Conservation (phyloP, 2,329 filamentous ascomycete genomes). For the Allantophomopsis lycopodina region DNA sequence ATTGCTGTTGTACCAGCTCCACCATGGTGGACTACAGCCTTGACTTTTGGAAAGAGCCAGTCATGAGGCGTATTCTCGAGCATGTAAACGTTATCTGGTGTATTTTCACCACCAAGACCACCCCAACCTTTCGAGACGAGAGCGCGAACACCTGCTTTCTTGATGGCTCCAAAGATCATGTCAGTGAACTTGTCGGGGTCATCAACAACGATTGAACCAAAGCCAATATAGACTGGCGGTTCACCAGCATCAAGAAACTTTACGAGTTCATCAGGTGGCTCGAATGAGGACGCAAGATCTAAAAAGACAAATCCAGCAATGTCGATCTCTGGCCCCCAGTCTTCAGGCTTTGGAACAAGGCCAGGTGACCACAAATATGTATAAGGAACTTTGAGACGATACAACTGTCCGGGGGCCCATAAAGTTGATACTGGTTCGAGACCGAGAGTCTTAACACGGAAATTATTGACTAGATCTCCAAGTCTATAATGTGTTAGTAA, state of each 20-base stretch:
- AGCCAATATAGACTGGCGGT: constrained; percentile 59
- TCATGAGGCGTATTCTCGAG: constrained; percentile 65
- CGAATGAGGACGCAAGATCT: constrained; percentile 48
- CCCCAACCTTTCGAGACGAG: constrained; percentile 68
- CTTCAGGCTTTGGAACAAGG: constrained; percentile 50
- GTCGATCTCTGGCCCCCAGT: constrained; percentile 58
- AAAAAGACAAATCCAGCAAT: constrained; percentile 71
- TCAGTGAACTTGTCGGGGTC: constrained; percentile 54
- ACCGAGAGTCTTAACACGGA: constrained; percentile 53
- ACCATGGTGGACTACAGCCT: constrained; percentile 59
- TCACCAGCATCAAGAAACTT: constrained; percentile 42
- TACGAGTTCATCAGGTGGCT: constrained; percentile 38
- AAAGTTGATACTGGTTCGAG: constrained; percentile 63
- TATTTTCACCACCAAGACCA: constrained; percentile 45
- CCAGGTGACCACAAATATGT: constrained; percentile 61
- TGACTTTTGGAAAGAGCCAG: constrained; percentile 59
- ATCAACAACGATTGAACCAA: constrained; percentile 64
- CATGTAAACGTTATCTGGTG: constrained; percentile 54
- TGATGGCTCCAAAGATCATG: constrained; percentile 58
- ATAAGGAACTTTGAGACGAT: constrained; percentile 60
- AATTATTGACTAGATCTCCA: constrained; percentile 65
- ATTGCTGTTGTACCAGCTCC: constrained; percentile 67
- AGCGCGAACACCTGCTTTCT: constrained; percentile 51
- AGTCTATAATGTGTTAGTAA: constrained; percentile 24
- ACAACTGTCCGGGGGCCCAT: constrained; percentile 64